phyloP scores from a whole-genome alignment of 2,329 filamentous ascomycete genomes.

The Diaporthe amygdali region DNA sequence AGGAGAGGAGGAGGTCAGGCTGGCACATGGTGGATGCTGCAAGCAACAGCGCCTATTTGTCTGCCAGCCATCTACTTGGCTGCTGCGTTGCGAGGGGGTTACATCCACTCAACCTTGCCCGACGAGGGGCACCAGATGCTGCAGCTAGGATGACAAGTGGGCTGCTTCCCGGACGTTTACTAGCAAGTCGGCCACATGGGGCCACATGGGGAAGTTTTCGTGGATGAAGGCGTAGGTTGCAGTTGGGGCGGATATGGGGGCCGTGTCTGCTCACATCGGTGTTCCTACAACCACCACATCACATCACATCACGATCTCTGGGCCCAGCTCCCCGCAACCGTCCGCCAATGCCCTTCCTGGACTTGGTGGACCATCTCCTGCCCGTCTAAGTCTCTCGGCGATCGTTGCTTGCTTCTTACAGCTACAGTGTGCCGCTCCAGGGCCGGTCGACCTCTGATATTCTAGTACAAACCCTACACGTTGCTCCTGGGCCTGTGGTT shows the following conservation, averaged over 20 bases:
- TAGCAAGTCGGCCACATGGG: not conserved
- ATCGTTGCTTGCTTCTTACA: not conserved
- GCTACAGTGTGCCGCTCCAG: not conserved
- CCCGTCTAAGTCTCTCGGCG: not conserved
- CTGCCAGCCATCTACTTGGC: not conserved
- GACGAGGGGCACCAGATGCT: not conserved
- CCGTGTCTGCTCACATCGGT: not conserved
- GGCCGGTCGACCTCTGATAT: not conserved
- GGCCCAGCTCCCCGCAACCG: not conserved
- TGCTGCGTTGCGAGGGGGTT: conserved; percentile 6
- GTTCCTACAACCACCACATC: not conserved
- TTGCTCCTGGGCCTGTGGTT: not conserved
- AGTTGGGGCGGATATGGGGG: not conserved
- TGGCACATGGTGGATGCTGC: not conserved
- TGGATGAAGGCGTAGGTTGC: not conserved
- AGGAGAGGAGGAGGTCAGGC: not conserved
- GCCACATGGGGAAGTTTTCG: not conserved
- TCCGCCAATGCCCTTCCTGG: not conserved
- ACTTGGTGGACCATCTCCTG: not conserved
- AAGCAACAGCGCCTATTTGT: not conserved
- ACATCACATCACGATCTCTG: not conserved
- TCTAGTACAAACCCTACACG: not conserved
- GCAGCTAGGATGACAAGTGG: not conserved
- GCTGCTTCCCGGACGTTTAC: not conserved
- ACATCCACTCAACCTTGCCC: not conserved